A percentile compares a stretch with the other conserved stretches of the same genome.
These are phyloP conservation scores for Saccharomyces jurei DNA, from an alignment of 805 yeast genomes.

Conservation along the genomic window DNA sequence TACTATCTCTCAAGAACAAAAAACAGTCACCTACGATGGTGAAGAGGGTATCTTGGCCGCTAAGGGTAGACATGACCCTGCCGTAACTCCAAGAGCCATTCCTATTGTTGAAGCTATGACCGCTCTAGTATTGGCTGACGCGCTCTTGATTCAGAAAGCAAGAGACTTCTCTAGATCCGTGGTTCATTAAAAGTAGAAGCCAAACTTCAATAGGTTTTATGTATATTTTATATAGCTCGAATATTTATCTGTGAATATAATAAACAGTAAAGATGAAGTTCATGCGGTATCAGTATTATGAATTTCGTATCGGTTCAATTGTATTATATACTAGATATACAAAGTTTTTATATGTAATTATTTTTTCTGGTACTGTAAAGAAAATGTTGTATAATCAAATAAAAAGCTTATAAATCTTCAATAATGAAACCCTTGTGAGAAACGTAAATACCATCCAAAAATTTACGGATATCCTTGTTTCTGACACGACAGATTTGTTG, in stretches of 20 bases:
- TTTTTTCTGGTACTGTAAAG: not conserved
- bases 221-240: not conserved
- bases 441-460: slow-evolving; percentile 99
- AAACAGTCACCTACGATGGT: slow-evolving; percentile 84
- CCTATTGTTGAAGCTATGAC: slow-evolving; percentile 99
- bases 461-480: slow-evolving; percentile 99
- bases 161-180: slow-evolving; percentile 50
- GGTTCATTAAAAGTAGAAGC: slow-evolving; percentile 17
- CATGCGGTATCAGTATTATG: not conserved
- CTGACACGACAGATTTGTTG: slow-evolving; percentile 97
- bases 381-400: not conserved
- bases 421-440: slow-evolving; percentile 87
- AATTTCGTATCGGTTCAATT: not conserved
- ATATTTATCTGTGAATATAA: slow-evolving; percentile 33
- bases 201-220: not conserved
- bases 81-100: slow-evolving; percentile 96
- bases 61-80: slow-evolving; percentile 97
- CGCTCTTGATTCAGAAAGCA: slow-evolving; percentile 74
- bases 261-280: not conserved
- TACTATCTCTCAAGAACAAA: slow-evolving; percentile 88
- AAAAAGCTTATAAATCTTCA: slow-evolving; percentile 41
- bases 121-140: slow-evolving; percentile 86
- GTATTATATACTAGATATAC: not conserved
- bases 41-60: slow-evolving; percentile 83
- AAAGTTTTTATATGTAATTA: not conserved